phyloP scores from a whole-genome alignment of 2,329 filamentous ascomycete genomes.

The Aspergillus hiratsukae region DNA sequence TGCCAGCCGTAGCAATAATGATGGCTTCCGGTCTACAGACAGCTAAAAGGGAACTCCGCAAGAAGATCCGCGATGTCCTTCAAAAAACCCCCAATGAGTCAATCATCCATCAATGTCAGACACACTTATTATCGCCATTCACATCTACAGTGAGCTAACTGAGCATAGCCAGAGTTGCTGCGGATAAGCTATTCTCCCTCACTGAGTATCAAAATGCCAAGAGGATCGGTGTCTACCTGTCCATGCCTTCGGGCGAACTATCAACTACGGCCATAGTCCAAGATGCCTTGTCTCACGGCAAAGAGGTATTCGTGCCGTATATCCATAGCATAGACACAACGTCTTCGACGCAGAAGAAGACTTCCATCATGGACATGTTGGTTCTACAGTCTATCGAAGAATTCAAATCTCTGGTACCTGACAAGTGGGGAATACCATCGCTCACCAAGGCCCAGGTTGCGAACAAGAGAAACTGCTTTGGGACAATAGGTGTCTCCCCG shows the following conservation, averaged over 20 bases:
- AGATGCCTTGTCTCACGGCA: constrained; percentile 71
- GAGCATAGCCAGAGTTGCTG: constrained; percentile 59
- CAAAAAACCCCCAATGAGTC: constrained; percentile 58
- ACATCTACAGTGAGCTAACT: constrained; percentile 18
- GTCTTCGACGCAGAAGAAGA: constrained; percentile 40
- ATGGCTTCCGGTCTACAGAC: constrained; percentile 55
- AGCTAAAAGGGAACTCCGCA: constrained; percentile 73
- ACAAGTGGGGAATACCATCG: constrained; percentile 95
- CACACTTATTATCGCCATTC: background rate
- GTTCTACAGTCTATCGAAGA: constrained; percentile 68
- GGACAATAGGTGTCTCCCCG: constrained; percentile 48
- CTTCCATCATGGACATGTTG: constrained; percentile 93
- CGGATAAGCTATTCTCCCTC: constrained; percentile 61
- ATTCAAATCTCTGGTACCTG: constrained; percentile 69
- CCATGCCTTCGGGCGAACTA: constrained; percentile 85
- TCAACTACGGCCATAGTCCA: constrained; percentile 78
- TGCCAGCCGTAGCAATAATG: constrained; percentile 12
- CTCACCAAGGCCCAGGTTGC: constrained; percentile 62
- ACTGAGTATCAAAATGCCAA: constrained; percentile 70
- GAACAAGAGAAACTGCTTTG: constrained; percentile 68
- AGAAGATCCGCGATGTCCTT: constrained; percentile 64
- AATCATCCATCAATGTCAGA: constrained; percentile 64
- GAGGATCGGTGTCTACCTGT: constrained; percentile 80
- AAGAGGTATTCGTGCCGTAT: constrained; percentile 88
- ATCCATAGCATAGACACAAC: constrained; percentile 59